Conservation (phyloP, 1,284 basidiomycete genomes). For the Erythrobasidium hasegawianum region DNA sequence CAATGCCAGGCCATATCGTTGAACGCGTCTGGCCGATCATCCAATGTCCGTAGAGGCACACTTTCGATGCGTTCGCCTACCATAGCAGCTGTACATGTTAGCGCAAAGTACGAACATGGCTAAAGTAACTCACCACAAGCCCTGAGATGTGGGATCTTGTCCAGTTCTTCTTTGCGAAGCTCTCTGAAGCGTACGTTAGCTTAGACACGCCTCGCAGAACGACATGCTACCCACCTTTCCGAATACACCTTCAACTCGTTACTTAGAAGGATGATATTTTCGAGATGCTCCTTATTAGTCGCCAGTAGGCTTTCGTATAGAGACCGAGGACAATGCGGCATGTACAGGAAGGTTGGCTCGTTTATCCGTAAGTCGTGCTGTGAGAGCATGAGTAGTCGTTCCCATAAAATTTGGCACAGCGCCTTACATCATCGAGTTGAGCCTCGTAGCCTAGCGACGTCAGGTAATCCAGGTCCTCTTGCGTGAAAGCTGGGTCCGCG, state of each 20-base stretch:
- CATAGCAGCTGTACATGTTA: background rate
- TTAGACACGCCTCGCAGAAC: background rate
- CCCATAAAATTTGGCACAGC: background rate
- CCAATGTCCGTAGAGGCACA: slow-evolving; percentile 9
- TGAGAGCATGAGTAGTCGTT: background rate
- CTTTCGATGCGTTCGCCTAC: slow-evolving; percentile 9
- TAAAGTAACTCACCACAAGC: background rate
- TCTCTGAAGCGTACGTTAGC: slow-evolving; percentile 7
- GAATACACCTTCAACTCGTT: slow-evolving; percentile 42
- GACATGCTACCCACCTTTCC: slow-evolving; percentile 38
- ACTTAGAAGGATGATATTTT: slow-evolving; percentile 36
- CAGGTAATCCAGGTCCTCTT: slow-evolving; percentile 12
- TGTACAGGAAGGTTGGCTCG: slow-evolving; percentile 40
- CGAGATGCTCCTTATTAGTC: slow-evolving; percentile 35
- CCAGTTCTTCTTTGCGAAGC: slow-evolving; percentile 8
- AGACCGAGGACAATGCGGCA: slow-evolving; percentile 43
- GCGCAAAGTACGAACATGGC: background rate
- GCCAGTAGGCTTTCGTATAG: slow-evolving; percentile 40
- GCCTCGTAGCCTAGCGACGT: slow-evolving; percentile 6
- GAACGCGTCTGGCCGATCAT: slow-evolving; percentile 29
- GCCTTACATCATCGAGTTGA: slow-evolving; percentile 9
- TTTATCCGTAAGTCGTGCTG: slow-evolving; percentile 18
- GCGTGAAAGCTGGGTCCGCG: slow-evolving; percentile 16
- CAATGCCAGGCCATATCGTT: slow-evolving; percentile 35
- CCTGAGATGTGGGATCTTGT: slow-evolving; percentile 22